phyloP scores from a whole-genome alignment of 352 stramenopile species.

The Phytophthora hybrid region DNA sequence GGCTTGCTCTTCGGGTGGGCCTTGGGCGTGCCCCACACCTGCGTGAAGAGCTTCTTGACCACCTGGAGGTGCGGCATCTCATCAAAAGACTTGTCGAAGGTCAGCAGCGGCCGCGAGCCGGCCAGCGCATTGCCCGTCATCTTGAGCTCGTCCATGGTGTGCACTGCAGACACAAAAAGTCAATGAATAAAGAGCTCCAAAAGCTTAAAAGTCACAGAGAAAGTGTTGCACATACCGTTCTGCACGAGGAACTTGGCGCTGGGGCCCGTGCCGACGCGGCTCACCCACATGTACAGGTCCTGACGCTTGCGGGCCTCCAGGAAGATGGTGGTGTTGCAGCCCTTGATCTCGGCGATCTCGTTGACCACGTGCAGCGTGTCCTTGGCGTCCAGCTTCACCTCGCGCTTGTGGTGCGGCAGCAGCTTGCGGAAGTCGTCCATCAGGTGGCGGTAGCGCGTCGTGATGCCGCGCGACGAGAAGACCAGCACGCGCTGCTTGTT shows the following conservation, averaged over 20 bases:
- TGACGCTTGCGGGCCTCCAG: conserved; percentile 97
- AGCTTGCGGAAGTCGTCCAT: conserved; percentile 98
- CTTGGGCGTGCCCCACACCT: conserved; percentile 95
- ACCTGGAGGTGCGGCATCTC: conserved; percentile 92
- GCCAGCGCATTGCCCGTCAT: conserved; percentile 99
- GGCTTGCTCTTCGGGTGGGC: conserved; percentile 99
- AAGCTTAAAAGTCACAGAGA: not conserved
- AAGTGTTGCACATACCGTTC: conserved; percentile 77
- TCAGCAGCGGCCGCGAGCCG: conserved; percentile 97
- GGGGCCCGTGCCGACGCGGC: conserved; percentile 94
- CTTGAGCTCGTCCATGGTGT: conserved; percentile 99
- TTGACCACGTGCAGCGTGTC: conserved; percentile 96
- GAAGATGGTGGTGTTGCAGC: conserved; percentile 98
- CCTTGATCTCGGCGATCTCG: conserved; percentile 99
- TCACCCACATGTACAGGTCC: conserved; percentile 99
- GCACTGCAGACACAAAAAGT: conserved; percentile 70
- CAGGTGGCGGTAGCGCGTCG: conserved; percentile 97
- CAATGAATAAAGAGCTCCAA: not conserved
- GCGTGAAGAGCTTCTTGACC: conserved; percentile 97
- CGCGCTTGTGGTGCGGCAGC: conserved; percentile 99
- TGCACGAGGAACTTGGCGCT: conserved; percentile 98
- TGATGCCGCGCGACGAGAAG: conserved; percentile 93
- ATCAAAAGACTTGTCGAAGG: conserved; percentile 97
- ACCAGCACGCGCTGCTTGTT: conserved; percentile 96
- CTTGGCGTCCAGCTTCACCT: conserved; percentile 98